Evolutionary conservation across 2,329 filamentous ascomycete genomes (phyloP).

Genomic region (Pestalotiopsis sp.): DNA sequence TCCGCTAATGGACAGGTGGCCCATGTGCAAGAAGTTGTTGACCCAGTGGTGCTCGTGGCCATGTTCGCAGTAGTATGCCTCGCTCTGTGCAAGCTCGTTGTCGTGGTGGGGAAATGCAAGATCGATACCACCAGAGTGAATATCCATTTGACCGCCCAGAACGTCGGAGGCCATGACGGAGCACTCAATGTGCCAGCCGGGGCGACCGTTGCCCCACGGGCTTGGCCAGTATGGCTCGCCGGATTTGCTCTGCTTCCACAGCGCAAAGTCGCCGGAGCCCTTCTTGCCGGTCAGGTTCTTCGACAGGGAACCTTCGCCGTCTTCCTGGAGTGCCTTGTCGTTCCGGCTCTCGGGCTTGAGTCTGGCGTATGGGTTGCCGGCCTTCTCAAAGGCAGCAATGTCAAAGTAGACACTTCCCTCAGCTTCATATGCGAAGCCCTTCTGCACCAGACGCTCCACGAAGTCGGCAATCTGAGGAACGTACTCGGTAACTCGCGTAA

Average conservation of each 20-base stretch:
- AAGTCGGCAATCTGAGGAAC: conserved; percentile 84
- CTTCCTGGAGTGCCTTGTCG: conserved; percentile 79
- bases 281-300: conserved; percentile 67
- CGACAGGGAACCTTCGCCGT: conserved; percentile 83
- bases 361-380: conserved; percentile 81
- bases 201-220: conserved; percentile 82
- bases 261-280: conserved; percentile 79
- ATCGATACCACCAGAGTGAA: conserved; percentile 91
- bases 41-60: conserved; percentile 73
- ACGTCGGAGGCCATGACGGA: conserved; percentile 91
- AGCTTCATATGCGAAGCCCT: conserved; percentile 79
- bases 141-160: conserved; percentile 83
- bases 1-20: conserved; percentile 83
- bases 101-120: conserved; percentile 90
- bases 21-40: conserved; percentile 96
- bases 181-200: conserved; percentile 98
- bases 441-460: conserved; percentile 78
- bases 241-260: conserved; percentile 91
- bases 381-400: conserved; percentile 80
- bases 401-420: conserved; percentile 95
- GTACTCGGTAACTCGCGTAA: conserved; percentile 92
- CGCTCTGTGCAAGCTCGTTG: conserved; percentile 77
- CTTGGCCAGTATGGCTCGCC: conserved; percentile 91
- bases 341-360: conserved; percentile 83
- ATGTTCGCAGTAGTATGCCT: conserved; percentile 64